These are phyloP conservation scores for Malassezia sp. DNA, from an alignment of 1,284 basidiomycete species.

Conservation along the genomic window DNA sequence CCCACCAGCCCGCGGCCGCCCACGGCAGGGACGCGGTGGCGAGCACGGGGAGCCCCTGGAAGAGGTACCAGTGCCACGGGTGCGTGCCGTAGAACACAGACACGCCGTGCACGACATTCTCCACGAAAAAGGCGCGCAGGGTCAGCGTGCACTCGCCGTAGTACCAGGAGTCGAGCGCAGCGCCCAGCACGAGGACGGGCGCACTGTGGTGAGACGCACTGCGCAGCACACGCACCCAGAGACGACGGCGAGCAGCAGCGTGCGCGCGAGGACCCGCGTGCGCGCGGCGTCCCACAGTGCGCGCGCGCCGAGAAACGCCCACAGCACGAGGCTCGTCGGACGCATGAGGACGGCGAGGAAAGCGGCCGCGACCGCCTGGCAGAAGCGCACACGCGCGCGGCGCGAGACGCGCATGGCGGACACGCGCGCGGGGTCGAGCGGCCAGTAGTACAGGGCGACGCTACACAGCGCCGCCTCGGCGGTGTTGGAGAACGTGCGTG, in stretches of 20 bases:
- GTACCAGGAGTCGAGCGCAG: conserved; percentile 58
- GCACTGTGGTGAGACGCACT: conserved; percentile 20
- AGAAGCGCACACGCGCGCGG: neutral
- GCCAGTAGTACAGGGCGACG: conserved; percentile 67
- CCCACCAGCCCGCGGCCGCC: conserved; percentile 54
- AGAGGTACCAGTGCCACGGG: conserved; percentile 76
- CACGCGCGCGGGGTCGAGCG: conserved; percentile 26
- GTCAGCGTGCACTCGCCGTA: conserved; percentile 54
- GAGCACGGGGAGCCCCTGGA: conserved; percentile 70
- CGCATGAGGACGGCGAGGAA: conserved; percentile 62
- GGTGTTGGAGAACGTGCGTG: conserved; percentile 83
- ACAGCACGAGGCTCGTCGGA: conserved; percentile 75
- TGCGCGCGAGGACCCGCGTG: neutral
- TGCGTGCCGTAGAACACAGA: conserved; percentile 89
- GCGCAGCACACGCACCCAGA: neutral
- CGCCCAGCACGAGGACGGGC: conserved; percentile 45
- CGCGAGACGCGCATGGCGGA: neutral
- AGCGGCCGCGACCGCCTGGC: conserved; percentile 1
- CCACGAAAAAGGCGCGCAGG: conserved; percentile 65
- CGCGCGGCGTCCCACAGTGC: conserved; percentile 11
- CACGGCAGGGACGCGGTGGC: conserved; percentile 64
- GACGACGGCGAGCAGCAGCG: neutral
- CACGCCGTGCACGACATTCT: conserved; percentile 57
- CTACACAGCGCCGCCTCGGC: conserved; percentile 76
- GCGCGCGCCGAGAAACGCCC: conserved; percentile 53